Evolutionary conservation across 1,284 basidiomycete species (phyloP).

Genomic region (Sporisorium graminicola): DNA sequence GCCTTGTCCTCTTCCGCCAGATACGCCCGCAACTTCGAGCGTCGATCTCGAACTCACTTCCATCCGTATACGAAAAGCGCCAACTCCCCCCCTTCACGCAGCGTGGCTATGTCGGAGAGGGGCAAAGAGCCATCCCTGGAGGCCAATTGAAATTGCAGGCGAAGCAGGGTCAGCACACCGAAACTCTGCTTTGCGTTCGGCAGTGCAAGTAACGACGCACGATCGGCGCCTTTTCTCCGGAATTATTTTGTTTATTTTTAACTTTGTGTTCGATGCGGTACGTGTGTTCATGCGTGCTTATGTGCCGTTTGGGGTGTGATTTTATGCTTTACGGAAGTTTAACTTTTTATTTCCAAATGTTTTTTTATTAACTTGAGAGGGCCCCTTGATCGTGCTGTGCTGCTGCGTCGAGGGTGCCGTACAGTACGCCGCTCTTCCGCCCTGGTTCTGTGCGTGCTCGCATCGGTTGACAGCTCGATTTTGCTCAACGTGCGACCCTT

Average conservation of each 20-base stretch:
- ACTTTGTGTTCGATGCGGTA: neutral
- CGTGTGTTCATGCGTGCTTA: neutral
- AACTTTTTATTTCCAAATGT: too few species aligned
- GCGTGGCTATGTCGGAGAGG: too few species aligned
- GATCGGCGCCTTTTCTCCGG: too few species aligned
- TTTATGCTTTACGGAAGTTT: neutral
- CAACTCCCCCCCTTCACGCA: too few species aligned
- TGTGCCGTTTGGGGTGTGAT: neutral
- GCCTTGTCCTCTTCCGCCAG: neutral
- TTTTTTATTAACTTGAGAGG: too few species aligned
- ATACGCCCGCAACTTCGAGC: neutral
- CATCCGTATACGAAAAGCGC: too few species aligned
- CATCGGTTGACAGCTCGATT: conserved; percentile 39
- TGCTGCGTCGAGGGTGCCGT: too few species aligned
- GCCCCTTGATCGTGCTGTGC: too few species aligned
- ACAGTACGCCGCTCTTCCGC: conserved; percentile 4
- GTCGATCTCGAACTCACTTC: too few species aligned
- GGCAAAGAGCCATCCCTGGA: neutral
- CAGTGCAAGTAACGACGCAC: neutral
- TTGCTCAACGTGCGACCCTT: conserved; percentile 32
- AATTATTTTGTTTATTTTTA: too few species aligned
- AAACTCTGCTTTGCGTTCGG: neutral
- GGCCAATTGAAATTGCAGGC: neutral
- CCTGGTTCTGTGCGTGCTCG: conserved; percentile 10
- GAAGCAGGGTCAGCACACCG: conserved; percentile 1